Evolutionary conservation across 2,329 filamentous ascomycete species (phyloP), one percentile per base, ranked within the genome.

Genomic region (Diplodia corticola): DNA sequence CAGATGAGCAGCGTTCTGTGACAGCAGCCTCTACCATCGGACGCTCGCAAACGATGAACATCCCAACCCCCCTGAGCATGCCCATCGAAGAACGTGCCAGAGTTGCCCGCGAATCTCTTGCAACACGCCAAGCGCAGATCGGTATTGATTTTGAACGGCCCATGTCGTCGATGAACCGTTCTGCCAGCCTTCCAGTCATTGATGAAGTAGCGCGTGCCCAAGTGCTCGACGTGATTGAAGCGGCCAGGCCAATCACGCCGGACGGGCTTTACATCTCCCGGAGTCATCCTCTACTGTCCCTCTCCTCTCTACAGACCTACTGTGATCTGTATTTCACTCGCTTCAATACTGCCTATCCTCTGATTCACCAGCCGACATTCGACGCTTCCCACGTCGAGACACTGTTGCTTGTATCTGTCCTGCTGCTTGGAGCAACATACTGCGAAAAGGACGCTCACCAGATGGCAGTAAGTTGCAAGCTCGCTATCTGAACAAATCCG

Each of bases 341-440:
- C 2, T 88, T 89, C 75, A 89, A 89, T 71, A 81, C 81, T 0
- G 79, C 82, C 0, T 89, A 89, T 69, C 87, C 86, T 0, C 76
- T 88, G 1, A 81, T 89, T 9, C 86, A 89, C 67, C 78, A 83
- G 68, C 77, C 85, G 1, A 88, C 85, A 0, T 89, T 88, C 70
- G 78, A 85, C 50, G 80, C 84, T 0, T 78, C 76, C 7, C 72
- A 77, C 3, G 77, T 81, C 0, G 83, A 88, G 28, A 79, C 85
- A 0, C 74, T 88, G 0, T 77, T 88, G 0, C 76, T 89, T 0
- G 75, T 84, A 0, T 82, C 86, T 0, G 80, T 88, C 0, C 69
- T 89, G 2, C 77, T 87, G 2, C 80, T 89, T n/a, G 86, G 87
- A 0, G 86, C 86, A 0, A 88, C 86, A 0, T 89, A 88, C 69